Base-by-base conservation (phyloP, 768 basidiomycete species). In the Trametes gibbosa region DNA sequence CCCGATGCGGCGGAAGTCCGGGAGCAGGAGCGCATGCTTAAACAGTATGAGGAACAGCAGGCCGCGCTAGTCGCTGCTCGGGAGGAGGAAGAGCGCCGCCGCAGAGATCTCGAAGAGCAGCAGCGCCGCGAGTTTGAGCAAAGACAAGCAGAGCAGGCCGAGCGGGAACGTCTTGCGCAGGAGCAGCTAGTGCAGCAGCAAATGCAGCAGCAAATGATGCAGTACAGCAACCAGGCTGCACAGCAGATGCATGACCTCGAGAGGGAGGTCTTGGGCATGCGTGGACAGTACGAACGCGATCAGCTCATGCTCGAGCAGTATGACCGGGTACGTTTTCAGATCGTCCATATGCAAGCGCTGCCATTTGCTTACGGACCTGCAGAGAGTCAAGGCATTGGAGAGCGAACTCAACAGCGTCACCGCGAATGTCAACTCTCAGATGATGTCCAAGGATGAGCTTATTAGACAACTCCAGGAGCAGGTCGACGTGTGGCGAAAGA, bases 301-400 rank as follows among this genome's bases (percentile, higher is more conserved):
- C 97, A 99, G 71, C 89, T 99, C 65, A 85, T 99, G 73, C 79
- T 99, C 53, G 96, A 98, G 73, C 95, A 98, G 67, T 99, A 99
- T 68, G 97, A 99, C 70, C 83, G 89, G 41, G 95, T 96, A 74
- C 53, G 88, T 79, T 19, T 37, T 13, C 10, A 46, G 40, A 12
- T 19, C 9, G 19, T 1, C 8, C 43, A 24, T 16, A 5, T 3
- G 12, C n/a, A 13, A 40, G n/a, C n/a, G n/a, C n/a, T n/a, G n/a
- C n/a, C n/a, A n/a, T n/a, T 23, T 48, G 19, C 56, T 53, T 5
- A 5, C 14, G 19, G 50, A 49, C 47, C 1, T 56, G 34, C 67
- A 96, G 93, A 85, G 97, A 56, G 97, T 98, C 56, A 97, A 98
- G 81, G 91, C 92, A 2, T 80, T 98, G 49, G 96, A 98, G 71